Conservation (phyloP, 306 rosid species). For the Prunus campanulata region DNA sequence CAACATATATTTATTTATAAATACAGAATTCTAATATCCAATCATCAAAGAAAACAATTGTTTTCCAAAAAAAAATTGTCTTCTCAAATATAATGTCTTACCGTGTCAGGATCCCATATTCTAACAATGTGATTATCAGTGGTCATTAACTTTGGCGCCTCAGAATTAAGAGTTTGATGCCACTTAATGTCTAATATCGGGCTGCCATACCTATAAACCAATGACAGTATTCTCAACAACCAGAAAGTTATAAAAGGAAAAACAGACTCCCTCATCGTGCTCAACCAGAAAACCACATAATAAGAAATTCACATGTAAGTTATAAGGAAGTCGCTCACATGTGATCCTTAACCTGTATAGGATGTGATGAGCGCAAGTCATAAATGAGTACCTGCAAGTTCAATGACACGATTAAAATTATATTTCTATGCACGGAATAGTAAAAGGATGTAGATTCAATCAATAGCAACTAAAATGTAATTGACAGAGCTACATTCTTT, state of each 20-base stretch:
- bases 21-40: not conserved
- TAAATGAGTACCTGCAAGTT: conserved; percentile 76
- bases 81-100: conserved; percentile 22
- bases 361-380: conserved; percentile 83
- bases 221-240: conserved; percentile 13
- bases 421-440: not conserved
- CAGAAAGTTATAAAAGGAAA: not conserved
- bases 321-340: conserved; percentile 54
- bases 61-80: not conserved
- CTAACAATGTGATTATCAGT: conserved; percentile 76
- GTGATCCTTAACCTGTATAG: conserved; percentile 71
- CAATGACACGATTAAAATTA: conserved; percentile 3
- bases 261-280: not conserved
- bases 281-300: conserved; percentile 6
- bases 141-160: conserved; percentile 68
- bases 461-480: not conserved
- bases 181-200: conserved; percentile 90
- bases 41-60: not conserved
- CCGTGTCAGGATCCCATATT: conserved; percentile 92
- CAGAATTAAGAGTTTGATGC: conserved; percentile 79
- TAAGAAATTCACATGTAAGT: not conserved
- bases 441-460: not conserved
- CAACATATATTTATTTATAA: not conserved
- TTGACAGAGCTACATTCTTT: not conserved
- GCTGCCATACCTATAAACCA: conserved; percentile 76